Conservation (phyloP, 164 flowering plant genomes). For the Hamamelis virginiana region DNA sequence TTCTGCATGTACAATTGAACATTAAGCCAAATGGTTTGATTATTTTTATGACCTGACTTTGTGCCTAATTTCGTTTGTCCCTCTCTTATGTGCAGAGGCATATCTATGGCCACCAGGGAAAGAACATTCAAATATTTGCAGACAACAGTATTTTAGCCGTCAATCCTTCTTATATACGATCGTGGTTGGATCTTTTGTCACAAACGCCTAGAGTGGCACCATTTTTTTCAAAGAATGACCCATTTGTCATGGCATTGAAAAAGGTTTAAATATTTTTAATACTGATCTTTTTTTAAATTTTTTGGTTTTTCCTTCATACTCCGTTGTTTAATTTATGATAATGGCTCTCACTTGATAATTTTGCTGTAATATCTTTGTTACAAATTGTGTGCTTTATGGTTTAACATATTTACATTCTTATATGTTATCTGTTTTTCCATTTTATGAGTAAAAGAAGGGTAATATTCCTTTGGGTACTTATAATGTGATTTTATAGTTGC, state of each 20-base stretch:
- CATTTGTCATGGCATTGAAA: conserved; percentile 68
- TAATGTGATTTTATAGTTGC: no score
- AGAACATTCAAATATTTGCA: conserved; percentile 71
- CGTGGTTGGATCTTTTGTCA: conserved; percentile 85
- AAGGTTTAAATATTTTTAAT: conserved; percentile 44
- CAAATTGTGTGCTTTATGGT: not conserved
- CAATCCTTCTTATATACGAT: conserved; percentile 68
- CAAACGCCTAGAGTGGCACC: conserved; percentile 93
- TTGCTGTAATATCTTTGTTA: not conserved
- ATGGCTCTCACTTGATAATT: not conserved
- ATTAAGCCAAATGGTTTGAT: not conserved
- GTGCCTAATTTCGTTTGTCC: not conserved
- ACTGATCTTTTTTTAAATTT: not conserved
- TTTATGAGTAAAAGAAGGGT: not conserved
- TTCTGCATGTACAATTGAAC: not conserved
- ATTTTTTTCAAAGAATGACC: conserved; percentile 79
- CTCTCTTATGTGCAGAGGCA: conserved; percentile 62
- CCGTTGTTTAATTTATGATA: not conserved
- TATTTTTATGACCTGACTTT: no score
- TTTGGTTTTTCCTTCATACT: not conserved
- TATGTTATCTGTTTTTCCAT: not conserved
- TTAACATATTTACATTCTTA: not conserved
- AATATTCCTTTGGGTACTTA: not conserved
- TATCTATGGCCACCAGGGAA: conserved; percentile 77
- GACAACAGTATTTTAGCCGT: conserved; percentile 83